Evolutionary conservation across 306 rosid species (phyloP).

Genomic region (Trichosanthes truncata): DNA sequence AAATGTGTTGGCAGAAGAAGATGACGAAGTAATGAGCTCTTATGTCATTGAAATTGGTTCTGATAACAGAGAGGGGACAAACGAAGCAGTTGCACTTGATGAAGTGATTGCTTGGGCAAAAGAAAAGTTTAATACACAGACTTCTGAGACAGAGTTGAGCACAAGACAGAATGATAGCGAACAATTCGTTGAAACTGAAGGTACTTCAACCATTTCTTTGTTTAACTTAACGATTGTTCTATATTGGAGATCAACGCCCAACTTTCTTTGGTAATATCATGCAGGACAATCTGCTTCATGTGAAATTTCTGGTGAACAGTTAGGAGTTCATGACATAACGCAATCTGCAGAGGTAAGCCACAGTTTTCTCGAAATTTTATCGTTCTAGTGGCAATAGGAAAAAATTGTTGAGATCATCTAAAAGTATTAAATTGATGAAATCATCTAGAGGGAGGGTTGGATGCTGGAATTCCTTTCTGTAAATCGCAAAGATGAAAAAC

Average conservation of each 20-base stretch:
- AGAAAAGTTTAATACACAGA: constrained; percentile 52
- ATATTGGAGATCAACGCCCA: not conserved
- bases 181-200: constrained; percentile 34
- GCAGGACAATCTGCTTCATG: constrained; percentile 38
- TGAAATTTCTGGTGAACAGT: constrained; percentile 7
- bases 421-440: not conserved
- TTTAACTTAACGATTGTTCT: not conserved
- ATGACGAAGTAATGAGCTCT: constrained; percentile 57
- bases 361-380: not conserved
- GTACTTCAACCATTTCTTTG: constrained; percentile 15
- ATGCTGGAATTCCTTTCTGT: not conserved
- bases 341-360: constrained; percentile 50
- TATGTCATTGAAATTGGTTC: constrained; percentile 73
- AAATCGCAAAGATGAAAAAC: not conserved
- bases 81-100: constrained; percentile 51
- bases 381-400: too few relatives aligned
- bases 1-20: constrained; percentile 24
- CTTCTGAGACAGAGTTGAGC: constrained; percentile 44
- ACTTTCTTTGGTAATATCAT: constrained; percentile 2
- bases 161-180: constrained; percentile 22
- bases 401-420: too few relatives aligned
- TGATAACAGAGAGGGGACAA: constrained; percentile 48
- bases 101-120: constrained; percentile 99
- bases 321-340: constrained; percentile 19
- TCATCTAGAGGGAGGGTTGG: not conserved